These are phyloP conservation scores for Linaria vulgaris DNA, from an alignment of 257 asterid species.

Conservation along the genomic window DNA sequence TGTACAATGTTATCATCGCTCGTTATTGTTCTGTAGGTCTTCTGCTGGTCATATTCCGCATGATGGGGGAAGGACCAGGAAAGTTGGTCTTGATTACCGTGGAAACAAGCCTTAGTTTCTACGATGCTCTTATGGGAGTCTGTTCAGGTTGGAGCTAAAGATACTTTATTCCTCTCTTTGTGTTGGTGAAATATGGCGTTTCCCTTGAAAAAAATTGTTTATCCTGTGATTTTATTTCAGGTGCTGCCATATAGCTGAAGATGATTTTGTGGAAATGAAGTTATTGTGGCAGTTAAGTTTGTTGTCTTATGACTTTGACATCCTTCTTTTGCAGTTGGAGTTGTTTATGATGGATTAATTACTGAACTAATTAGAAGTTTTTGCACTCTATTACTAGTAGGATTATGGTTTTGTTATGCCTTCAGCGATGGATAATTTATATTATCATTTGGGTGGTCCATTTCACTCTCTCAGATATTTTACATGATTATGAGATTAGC, in stretches of 20 bases:
- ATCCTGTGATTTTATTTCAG: constrained; percentile 39
- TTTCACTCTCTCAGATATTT: constrained; percentile 27
- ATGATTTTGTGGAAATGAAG: constrained; percentile 35
- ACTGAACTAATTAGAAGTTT: constrained; percentile 29
- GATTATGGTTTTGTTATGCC: constrained; percentile 21
- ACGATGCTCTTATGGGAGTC: constrained; percentile 35
- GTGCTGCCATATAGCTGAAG: constrained; percentile 47
- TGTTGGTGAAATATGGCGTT: too few species aligned
- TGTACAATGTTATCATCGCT: constrained; percentile 22
- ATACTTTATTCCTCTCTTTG: too few species aligned
- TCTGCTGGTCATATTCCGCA: constrained; percentile 46
- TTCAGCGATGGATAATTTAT: background rate
- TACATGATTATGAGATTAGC: constrained; percentile 22
- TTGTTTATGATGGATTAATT: constrained; percentile 33
- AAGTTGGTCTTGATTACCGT: constrained; percentile 49
- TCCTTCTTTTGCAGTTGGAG: constrained; percentile 29
- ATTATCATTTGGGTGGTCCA: background rate
- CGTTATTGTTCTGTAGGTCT: constrained; percentile 43
- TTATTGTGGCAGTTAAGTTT: constrained; percentile 49
- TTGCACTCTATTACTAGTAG: constrained; percentile 26
- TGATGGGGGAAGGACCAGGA: constrained; percentile 61
- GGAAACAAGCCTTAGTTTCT: constrained; percentile 52
- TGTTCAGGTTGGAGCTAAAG: constrained; percentile 31
- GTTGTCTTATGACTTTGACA: constrained; percentile 38
- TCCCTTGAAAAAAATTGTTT: background rate